Base-by-base conservation (phyloP, 2,329 filamentous ascomycete genomes). In the Keithomyces neogunnii region DNA sequence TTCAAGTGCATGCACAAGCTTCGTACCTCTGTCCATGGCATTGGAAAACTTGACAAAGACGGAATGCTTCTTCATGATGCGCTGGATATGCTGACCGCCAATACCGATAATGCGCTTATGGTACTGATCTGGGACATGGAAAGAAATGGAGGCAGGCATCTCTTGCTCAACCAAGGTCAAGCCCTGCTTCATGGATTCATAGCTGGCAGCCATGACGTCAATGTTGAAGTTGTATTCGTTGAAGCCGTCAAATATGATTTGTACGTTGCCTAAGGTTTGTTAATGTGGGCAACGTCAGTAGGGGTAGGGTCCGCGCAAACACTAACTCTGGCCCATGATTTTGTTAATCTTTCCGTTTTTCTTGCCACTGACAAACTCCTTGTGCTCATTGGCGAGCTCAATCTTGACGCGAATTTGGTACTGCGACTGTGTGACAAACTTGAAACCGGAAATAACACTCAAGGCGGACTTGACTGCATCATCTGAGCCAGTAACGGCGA, bases 291-390 rank as follows among this genome's bases (percentile, higher is more conserved):
- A 39, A 38, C 44, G 26, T n/a, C 11, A 7, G 31, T 29, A 30
- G 13, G n/a, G 28, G 19, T 19, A n/a, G 30, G 19, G 26, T 10
- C 10, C 5, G 38, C 6, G 10, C 5, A 47, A 32, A 4, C n/a
- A 54, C 61, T 40, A 57, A 60, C 91, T 96, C 70, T 97, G 92
- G 29, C 92, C 93, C 93, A 99, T 99, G 63, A 99, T 99, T 77
- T 99, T 99, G 78, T 99, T 99, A 71, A 99, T 99, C 74, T 99
- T 99, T 70, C 93, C 93, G 62, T 99, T 99, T 77, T 99, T 99
- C 78, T 99, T 99, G 60, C 93, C 93, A 60, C 91, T 96, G 52
- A 99, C 93, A 66, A 99, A 99, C 65, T 99, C 93, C 70, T 99
- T 99, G 75, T 99, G 93, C 73, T 99, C 93, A 64, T 97, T 97